Base-by-base conservation (phyloP, 2,329 filamentous ascomycete species). In the Chrysoporthe deuterocubensis region DNA sequence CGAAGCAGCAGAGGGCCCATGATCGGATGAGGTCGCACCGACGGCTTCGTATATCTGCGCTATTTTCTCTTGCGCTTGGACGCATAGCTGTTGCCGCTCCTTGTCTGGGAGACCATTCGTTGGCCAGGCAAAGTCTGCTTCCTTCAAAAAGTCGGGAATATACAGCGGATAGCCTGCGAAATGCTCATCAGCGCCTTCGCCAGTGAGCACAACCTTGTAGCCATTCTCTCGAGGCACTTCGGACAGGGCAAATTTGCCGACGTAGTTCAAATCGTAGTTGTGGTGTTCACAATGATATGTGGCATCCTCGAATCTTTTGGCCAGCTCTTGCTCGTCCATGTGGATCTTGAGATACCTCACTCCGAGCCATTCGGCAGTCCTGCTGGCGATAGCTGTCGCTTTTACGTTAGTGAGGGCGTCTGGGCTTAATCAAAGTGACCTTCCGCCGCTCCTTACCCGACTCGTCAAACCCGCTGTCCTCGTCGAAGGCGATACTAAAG, bases 401-500 rank as follows among this genome's bases (percentile, higher is more conserved):
- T 40, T 9, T 40, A 5, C 7, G 37, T 9, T 40, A 40, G 37
- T 40, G 37, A 40, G 9, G 37, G 9, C 3, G 9, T 40, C 9
- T 9, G 9, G 9, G 37, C 4, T 40, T 9, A 40, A 40, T 40
- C 37, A 40, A 6, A 9, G 37, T 40, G 37, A 40, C 37, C 37
- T 40, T 40, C 26, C 26, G 4, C 6, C 37, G 6, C 9, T 40
- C 37, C 37, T 40, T 75, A 6, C 72, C 73, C 74, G 42, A 84
- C 72, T 88, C 85, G 67, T 87, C 83, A 66, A 80, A 81, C 4
- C 82, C 82, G 59, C 78, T 80, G 16, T 80, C 78, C 64, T 82
- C 78, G 43, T 83, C 79, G 70, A 88, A 88, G 43, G 81, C 78
- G n/a, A 88, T 80, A 40, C 79, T 84, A 72, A 87, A 88, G 73